Evolutionary conservation across 352 stramenopile genomes (phyloP).

Genomic region (Globisporangium nunn): DNA sequence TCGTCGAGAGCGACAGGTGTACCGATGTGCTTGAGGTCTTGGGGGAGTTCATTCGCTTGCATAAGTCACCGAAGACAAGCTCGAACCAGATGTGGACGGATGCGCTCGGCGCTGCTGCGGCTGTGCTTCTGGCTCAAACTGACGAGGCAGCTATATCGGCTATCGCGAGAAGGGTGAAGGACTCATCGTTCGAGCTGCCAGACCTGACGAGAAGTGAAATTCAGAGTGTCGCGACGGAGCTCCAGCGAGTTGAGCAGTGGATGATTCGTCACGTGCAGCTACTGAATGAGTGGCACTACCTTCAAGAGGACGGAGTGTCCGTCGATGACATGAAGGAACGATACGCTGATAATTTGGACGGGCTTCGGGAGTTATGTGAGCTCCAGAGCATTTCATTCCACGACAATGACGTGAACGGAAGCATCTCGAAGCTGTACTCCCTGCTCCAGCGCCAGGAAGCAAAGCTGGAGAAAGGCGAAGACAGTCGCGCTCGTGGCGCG

Average conservation of each 20-base stretch:
- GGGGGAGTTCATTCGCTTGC: slow-evolving; percentile 3
- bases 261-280: slow-evolving; percentile 62
- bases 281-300: slow-evolving; percentile 52
- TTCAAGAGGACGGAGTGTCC: slow-evolving; percentile 30
- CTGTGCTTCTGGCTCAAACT: slow-evolving; percentile 9
- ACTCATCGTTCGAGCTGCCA: not conserved
- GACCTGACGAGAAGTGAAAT: slow-evolving; percentile 9
- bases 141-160: slow-evolving; percentile 1
- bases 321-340: slow-evolving; percentile 46
- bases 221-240: slow-evolving; percentile 23
- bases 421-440: slow-evolving; percentile 29
- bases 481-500: not conserved
- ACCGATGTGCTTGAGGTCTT: slow-evolving; percentile 14
- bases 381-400: slow-evolving; percentile 35
- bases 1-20: slow-evolving; percentile 14
- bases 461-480: not conserved
- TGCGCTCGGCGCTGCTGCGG: slow-evolving; percentile 6
- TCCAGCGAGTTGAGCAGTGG: slow-evolving; percentile 46
- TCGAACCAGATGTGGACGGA: slow-evolving; percentile 12
- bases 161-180: not conserved
- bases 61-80: slow-evolving; percentile 12
- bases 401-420: slow-evolving; percentile 25
- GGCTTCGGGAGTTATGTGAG: slow-evolving; percentile 41
- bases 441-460: slow-evolving; percentile 18
- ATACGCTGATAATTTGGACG: slow-evolving; percentile 38